These are phyloP conservation scores for Cinnamomum chago DNA, from an alignment of 164 flowering plant species.

Conservation along the genomic window DNA sequence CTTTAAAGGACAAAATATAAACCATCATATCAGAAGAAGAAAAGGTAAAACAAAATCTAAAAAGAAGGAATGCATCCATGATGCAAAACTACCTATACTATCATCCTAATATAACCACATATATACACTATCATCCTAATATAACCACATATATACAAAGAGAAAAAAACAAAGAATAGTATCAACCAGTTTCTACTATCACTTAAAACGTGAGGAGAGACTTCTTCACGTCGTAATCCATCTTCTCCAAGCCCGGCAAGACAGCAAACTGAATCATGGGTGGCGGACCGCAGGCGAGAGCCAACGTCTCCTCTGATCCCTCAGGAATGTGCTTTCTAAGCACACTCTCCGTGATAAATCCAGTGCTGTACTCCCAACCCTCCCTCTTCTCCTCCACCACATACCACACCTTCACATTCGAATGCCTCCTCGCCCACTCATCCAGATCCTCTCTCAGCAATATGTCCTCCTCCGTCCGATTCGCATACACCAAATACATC, in stretches of 20 bases:
- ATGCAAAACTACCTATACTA: background rate
- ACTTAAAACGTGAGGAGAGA: slow-evolving; percentile 55
- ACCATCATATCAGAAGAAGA: background rate
- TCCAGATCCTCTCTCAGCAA: slow-evolving; percentile 76
- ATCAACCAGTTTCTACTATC: no score
- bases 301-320: slow-evolving; percentile 45
- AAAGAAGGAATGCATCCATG: no score
- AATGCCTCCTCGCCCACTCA: slow-evolving; percentile 50
- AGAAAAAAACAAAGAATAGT: background rate
- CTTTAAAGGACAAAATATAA: background rate
- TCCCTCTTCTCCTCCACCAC: slow-evolving; percentile 49
- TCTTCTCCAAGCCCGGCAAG: slow-evolving; percentile 84
- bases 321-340: slow-evolving; percentile 69
- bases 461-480: slow-evolving; percentile 86
- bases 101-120: background rate
- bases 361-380: slow-evolving; percentile 79
- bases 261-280: slow-evolving; percentile 90
- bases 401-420: slow-evolving; percentile 80
- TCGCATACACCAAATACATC: slow-evolving; percentile 85
- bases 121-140: background rate
- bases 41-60: background rate
- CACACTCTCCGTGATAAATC: slow-evolving; percentile 57
- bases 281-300: slow-evolving; percentile 88
- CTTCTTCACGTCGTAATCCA: slow-evolving; percentile 69
- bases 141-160: background rate